Conservation (phyloP, 2,329 filamentous ascomycete genomes). For the Calonectria pauciramosa region DNA sequence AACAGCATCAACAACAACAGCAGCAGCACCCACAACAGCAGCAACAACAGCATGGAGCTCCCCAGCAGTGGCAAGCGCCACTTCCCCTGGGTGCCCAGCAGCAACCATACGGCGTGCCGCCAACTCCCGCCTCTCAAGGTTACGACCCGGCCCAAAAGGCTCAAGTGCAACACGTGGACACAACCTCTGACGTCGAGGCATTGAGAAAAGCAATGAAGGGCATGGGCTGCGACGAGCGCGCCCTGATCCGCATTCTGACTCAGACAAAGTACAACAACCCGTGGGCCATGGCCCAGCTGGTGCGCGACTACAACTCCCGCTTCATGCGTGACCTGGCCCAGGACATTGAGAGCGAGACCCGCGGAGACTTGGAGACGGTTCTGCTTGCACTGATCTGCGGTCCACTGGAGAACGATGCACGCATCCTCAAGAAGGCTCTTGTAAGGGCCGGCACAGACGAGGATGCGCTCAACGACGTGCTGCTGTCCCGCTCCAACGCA, state of each 20-base stretch:
- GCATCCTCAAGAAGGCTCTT: slow-evolving; percentile 47
- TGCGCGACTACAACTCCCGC: slow-evolving; percentile 49
- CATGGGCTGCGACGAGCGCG: slow-evolving; percentile 51
- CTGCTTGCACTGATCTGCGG: slow-evolving; percentile 49
- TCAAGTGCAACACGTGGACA: slow-evolving; percentile 46
- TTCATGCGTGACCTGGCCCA: slow-evolving; percentile 51
- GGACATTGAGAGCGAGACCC: slow-evolving; percentile 52
- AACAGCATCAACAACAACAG: not conserved
- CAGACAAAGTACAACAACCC: slow-evolving; percentile 50
- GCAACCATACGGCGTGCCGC: slow-evolving; percentile 28
- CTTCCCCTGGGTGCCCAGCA: slow-evolving; percentile 21
- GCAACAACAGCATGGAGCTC: slow-evolving; percentile 13
- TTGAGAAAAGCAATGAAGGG: slow-evolving; percentile 54
- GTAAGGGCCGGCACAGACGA: slow-evolving; percentile 50
- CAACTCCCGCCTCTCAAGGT: slow-evolving; percentile 46
- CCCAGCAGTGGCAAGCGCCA: slow-evolving; percentile 42
- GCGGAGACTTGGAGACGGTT: slow-evolving; percentile 47
- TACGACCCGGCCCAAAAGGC: slow-evolving; percentile 48
- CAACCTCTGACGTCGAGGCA: slow-evolving; percentile 45
- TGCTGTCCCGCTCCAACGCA: slow-evolving; percentile 53
- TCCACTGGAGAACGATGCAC: slow-evolving; percentile 50
- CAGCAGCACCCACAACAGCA: slow-evolving; percentile 20
- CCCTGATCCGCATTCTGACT: slow-evolving; percentile 48
- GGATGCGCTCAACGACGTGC: slow-evolving; percentile 51
- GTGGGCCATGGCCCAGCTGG: slow-evolving; percentile 50